Evolutionary conservation across 495 filamentous ascomycete species (phyloP), one percentile per base, ranked within the genome.

Genomic region (Penicillium alfredii): DNA sequence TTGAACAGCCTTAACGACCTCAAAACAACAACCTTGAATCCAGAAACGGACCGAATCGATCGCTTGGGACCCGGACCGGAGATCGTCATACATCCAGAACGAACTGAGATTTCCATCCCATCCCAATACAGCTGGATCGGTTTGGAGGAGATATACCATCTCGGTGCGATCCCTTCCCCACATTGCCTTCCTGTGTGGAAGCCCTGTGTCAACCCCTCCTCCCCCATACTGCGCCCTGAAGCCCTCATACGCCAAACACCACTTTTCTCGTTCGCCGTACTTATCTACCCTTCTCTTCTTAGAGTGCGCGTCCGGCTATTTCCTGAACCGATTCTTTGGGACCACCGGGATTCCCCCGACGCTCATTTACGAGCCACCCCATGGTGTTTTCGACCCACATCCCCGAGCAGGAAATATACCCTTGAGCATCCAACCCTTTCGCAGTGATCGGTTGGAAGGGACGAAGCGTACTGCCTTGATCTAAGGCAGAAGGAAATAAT

Each of bases 401-500:
- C 21, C 42, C 30, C 47, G 38, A 48, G 20, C 34, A 37, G 25
- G 25, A 42, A 21, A 21, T 20, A 25, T 31, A 38, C 19, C 30
- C 26, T 44, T 28, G 14, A 40, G 28, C 33, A 25, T 26, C 33
- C 24, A n/a, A n/a, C n/a, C n/a, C n/a, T n/a, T n/a, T n/a, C n/a
- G n/a, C n/a, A n/a, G n/a, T n/a, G n/a, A 39, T 47, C 43, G 38
- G 40, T 38, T 42, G 45, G 23, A 31, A 44, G 47, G 46, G 45
- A 47, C 45, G 41, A 47, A 45, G 43, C 40, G 30, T 44, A 37
- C 49, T 46, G 44, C 49, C 44, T 55, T 50, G 25, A 39, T 44
- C 26, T 14, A 30, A 49, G 52, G 46, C 46, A 35, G 34, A 49
- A 47, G 44, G 36, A 46, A 46, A 56, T 58, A 62, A 60, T 63